These are phyloP conservation scores for Wakefieldia striispora DNA, from an alignment of 768 basidiomycete species.

Conservation along the genomic window DNA sequence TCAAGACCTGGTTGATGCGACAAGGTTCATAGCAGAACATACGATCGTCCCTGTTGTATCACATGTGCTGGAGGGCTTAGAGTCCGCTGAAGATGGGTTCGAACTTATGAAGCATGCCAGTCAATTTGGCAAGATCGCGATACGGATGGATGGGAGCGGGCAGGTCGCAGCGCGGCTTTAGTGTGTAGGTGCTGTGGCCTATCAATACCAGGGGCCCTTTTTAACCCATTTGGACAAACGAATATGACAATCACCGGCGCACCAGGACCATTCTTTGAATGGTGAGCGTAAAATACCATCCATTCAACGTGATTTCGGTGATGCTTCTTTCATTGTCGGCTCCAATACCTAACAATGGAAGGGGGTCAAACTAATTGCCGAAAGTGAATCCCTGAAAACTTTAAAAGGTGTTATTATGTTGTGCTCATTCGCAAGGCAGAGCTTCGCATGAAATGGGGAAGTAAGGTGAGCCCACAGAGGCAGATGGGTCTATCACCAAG, in stretches of 20 bases:
- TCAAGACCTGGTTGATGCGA: conserved; percentile 70
- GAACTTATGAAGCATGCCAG: conserved; percentile 57
- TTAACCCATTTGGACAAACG: background rate
- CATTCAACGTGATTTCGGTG: conserved; percentile 19
- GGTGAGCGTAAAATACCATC: background rate
- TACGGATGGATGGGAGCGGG: conserved; percentile 39
- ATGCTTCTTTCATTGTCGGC: conserved; percentile 62
- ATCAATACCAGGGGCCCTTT: background rate
- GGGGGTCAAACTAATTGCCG: conserved; percentile 25
- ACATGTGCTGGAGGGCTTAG: conserved; percentile 65
- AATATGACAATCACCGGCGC: background rate
- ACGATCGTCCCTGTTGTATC: conserved; percentile 70
- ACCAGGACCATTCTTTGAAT: background rate
- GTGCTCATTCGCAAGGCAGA: conserved; percentile 66
- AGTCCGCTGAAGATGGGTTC: conserved; percentile 66
- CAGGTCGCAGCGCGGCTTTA: conserved; percentile 27
- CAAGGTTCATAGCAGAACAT: conserved; percentile 63
- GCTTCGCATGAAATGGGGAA: conserved; percentile 36
- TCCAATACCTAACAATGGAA: conserved; percentile 61
- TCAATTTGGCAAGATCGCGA: conserved; percentile 79
- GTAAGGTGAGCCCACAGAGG: conserved; percentile 5
- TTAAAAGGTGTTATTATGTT: conserved; percentile 56
- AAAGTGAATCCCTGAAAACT: background rate
- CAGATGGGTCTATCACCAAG: background rate
- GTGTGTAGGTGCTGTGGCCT: background rate